Evolutionary conservation across 2,329 filamentous ascomycete genomes (phyloP).

Genomic region (Xylariaceae sp.): DNA sequence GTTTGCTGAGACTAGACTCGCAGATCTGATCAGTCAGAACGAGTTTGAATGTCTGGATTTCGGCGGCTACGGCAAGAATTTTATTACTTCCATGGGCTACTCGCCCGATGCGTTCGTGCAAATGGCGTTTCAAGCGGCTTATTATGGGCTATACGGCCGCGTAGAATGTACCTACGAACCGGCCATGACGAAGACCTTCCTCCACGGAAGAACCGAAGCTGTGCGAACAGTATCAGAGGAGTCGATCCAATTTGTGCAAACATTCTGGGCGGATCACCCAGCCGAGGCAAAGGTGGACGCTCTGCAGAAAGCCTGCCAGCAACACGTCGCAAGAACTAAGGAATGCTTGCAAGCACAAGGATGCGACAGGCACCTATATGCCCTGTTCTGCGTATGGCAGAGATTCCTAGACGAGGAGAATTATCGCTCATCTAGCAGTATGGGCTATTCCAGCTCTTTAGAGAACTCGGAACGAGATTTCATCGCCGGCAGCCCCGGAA

Average conservation of each 20-base stretch:
- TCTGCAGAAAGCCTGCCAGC: conserved; percentile 79
- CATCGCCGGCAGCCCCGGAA: conserved; percentile 55
- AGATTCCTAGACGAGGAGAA: conserved; percentile 76
- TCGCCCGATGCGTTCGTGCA: conserved; percentile 97
- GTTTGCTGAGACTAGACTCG: conserved; percentile 91
- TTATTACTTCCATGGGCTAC: conserved; percentile 95
- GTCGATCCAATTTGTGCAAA: conserved; percentile 84
- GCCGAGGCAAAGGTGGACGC: conserved; percentile 82
- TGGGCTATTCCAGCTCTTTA: conserved; percentile 64
- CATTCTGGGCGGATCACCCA: conserved; percentile 92
- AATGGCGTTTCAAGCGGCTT: conserved; percentile 98
- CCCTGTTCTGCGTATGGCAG: conserved; percentile 94
- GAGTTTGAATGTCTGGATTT: conserved; percentile 95
- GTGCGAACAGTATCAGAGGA: conserved; percentile 84
- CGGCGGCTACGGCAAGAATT: conserved; percentile 88
- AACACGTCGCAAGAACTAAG: conserved; percentile 77
- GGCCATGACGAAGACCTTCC: conserved; percentile 94
- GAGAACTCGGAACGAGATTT: conserved; percentile 52
- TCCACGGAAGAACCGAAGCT: conserved; percentile 93
- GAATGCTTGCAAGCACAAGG: conserved; percentile 89
- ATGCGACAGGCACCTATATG: conserved; percentile 91
- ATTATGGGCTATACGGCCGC: conserved; percentile 93
- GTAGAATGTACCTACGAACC: conserved; percentile 97
- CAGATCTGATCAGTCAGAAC: conserved; percentile 94
- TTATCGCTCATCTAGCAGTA: conserved; percentile 56